These are phyloP conservation scores for Tricholoma bakamatsutake DNA, from an alignment of 768 basidiomycete genomes.

Conservation along the genomic window DNA sequence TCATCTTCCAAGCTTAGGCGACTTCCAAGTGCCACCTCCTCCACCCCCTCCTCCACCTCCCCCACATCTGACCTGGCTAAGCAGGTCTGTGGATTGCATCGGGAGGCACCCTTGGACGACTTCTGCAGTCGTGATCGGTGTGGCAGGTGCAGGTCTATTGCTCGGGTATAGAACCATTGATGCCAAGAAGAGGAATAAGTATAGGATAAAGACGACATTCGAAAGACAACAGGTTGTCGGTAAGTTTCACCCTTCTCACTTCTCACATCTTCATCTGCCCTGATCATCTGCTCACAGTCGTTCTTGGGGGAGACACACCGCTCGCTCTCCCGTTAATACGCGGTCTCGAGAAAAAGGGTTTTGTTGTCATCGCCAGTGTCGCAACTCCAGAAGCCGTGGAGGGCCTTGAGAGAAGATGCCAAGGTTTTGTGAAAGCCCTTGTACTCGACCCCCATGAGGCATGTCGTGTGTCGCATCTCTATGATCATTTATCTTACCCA, in stretches of 20 bases:
- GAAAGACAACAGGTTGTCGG: conserved; percentile 69
- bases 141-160: conserved; percentile 56
- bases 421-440: conserved; percentile 77
- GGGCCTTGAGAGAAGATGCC: conserved; percentile 54
- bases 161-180: conserved; percentile 46
- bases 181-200: conserved; percentile 28
- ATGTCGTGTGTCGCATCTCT: conserved; percentile 10
- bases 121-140: conserved; percentile 47
- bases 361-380: conserved; percentile 80
- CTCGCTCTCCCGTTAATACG: conserved; percentile 66
- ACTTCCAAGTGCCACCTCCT: conserved; percentile 57
- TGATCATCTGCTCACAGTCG: conserved; percentile 38
- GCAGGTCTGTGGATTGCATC: conserved; percentile 46
- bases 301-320: conserved; percentile 76
- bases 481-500: not conserved
- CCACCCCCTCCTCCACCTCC: conserved; percentile 62
- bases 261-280: not conserved
- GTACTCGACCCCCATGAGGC: conserved; percentile 80
- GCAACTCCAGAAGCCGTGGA: conserved; percentile 60
- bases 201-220: conserved; percentile 38
- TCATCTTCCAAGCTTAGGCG: conserved; percentile 58
- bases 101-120: conserved; percentile 57
- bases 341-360: conserved; percentile 73
- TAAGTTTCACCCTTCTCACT: conserved; percentile 26
- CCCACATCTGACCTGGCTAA: conserved; percentile 39